Evolutionary conservation across 1,139 yeast genomes (phyloP).

Genomic region (Suhomyces anneliseae): DNA sequence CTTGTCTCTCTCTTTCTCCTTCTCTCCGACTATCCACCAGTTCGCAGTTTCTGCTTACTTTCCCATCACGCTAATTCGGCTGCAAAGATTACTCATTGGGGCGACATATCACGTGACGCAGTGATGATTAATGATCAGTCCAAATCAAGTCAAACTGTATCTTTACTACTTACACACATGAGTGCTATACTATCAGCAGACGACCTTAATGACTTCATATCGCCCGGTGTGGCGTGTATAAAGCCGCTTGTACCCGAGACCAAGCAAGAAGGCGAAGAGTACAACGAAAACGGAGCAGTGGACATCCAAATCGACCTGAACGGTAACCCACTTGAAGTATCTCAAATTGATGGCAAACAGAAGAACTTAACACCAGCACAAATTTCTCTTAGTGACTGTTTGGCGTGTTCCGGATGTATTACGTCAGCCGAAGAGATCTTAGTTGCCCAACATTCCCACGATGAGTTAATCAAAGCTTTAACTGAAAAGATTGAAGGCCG

Average conservation of each 20-base stretch:
- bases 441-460: slow-evolving; percentile 87
- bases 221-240: slow-evolving; percentile 93
- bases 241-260: slow-evolving; percentile 67
- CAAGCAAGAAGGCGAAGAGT: slow-evolving; percentile 8
- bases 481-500: slow-evolving; percentile 24
- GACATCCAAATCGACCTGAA: slow-evolving; percentile 66
- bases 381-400: slow-evolving; percentile 86
- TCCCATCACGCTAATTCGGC: no score
- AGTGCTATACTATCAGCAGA: slow-evolving; percentile 85
- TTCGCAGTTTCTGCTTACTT: no score
- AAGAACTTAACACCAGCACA: slow-evolving; percentile 72
- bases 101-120: neutral
- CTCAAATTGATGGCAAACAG: slow-evolving; percentile 54
- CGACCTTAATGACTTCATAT: slow-evolving; percentile 89
- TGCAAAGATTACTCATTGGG: no score
- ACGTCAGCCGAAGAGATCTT: slow-evolving; percentile 94
- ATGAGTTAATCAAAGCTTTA: slow-evolving; percentile 67
- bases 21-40: no score
- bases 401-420: slow-evolving; percentile 96
- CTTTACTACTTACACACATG: slow-evolving; percentile 42
- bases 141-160: neutral
- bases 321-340: slow-evolving; percentile 71
- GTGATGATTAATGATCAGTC: no score
- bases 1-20: no score
- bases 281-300: slow-evolving; percentile 38